Conservation (phyloP, 371 early-diverging fungal genomes). For the Synchytrium microbalum region DNA sequence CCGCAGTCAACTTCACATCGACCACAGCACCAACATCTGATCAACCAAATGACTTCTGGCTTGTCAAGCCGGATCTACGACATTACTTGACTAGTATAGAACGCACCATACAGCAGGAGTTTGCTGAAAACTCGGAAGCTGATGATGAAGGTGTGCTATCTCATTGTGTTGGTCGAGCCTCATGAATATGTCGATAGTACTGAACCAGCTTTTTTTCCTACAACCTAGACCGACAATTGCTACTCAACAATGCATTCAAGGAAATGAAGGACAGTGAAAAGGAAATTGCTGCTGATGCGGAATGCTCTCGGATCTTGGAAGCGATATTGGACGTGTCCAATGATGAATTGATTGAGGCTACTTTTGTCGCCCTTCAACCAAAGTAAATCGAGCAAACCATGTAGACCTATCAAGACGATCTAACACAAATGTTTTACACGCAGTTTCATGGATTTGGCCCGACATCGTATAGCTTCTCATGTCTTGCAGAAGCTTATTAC, state of each 20-base stretch:
- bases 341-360: not conserved
- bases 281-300: not conserved
- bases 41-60: not conserved
- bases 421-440: not conserved
- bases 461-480: not conserved
- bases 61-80: not conserved
- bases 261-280: constrained; percentile 1
- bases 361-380: not conserved
- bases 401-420: no score
- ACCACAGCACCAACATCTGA: not conserved
- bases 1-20: not conserved
- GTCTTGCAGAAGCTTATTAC: not conserved
- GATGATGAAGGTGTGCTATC: not conserved
- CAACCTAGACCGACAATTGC: not conserved
- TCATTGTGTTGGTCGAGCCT: no score
- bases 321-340: not conserved
- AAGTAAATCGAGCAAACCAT: not conserved
- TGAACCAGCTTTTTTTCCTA: no score
- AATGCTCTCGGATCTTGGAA: not conserved
- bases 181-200: no score
- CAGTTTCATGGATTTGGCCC: not conserved
- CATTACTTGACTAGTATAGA: not conserved
- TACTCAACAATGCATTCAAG: not conserved
- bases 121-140: not conserved
- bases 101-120: not conserved